Evolutionary conservation across 2,329 filamentous ascomycete genomes (phyloP).

Genomic region (Pseudopithomyces maydicus): DNA sequence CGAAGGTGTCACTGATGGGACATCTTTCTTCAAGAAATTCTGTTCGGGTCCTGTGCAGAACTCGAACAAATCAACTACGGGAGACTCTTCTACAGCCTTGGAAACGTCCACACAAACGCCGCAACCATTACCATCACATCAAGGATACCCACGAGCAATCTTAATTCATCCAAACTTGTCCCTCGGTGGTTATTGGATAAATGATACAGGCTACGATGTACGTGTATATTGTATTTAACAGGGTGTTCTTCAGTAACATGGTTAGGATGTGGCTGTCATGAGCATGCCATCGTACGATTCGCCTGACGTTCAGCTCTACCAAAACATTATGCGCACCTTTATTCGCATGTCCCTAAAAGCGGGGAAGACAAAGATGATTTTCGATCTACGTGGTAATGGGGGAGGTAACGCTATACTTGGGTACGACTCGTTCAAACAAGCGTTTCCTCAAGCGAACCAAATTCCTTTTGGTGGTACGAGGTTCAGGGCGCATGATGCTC

Average conservation of each 20-base stretch:
- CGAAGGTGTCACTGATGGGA: constrained; percentile 44
- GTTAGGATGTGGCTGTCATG: constrained; percentile 54
- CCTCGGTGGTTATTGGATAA: constrained; percentile 54
- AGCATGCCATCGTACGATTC: constrained; percentile 49
- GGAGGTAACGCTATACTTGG: constrained; percentile 57
- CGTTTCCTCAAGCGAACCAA: constrained; percentile 54
- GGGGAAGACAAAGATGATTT: constrained; percentile 65
- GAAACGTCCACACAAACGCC: constrained; percentile 17
- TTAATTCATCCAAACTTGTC: constrained; percentile 41
- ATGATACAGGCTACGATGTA: constrained; percentile 45
- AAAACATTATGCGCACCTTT: constrained; percentile 50
- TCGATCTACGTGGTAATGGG: constrained; percentile 66
- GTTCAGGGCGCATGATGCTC: constrained; percentile 51
- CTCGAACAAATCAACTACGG: constrained; percentile 8
- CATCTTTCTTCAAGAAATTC: constrained; percentile 48
- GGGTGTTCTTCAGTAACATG: constrained; percentile 40
- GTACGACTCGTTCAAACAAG: constrained; percentile 57
- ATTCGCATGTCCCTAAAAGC: constrained; percentile 52
- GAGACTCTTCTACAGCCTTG: constrained; percentile 20
- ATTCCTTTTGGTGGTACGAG: constrained; percentile 53
- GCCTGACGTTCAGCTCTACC: constrained; percentile 41
- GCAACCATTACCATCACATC: constrained; percentile 37
- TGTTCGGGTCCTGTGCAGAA: constrained; percentile 31
- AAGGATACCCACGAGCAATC: constrained; percentile 47
- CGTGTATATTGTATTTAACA: constrained; percentile 14